A percentile compares a stretch with the other conserved stretches of the same genome.
These are phyloP conservation scores for Termitomyces sp. DNA, from an alignment of 768 basidiomycete species.

Conservation along the genomic window DNA sequence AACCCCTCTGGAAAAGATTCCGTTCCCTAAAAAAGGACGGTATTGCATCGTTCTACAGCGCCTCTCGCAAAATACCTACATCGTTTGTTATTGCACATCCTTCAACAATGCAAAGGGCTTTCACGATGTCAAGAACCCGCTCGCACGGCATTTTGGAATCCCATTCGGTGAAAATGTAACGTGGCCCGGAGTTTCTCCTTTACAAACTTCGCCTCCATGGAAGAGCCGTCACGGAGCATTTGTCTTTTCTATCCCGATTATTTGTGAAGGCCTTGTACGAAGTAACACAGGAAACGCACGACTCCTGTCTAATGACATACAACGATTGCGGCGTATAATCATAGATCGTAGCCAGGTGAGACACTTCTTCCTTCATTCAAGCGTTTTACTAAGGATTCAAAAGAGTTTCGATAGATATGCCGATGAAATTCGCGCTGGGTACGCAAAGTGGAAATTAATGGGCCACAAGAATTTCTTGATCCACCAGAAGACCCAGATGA, in stretches of 20 bases:
- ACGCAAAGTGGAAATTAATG: background rate
- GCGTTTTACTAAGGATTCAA: background rate
- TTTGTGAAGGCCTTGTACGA: conserved; percentile 12
- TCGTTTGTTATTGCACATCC: conserved; percentile 33
- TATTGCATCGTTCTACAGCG: conserved; percentile 32
- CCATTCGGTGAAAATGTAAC: conserved; percentile 25
- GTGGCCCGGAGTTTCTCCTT: conserved; percentile 24
- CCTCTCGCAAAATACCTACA: conserved; percentile 21
- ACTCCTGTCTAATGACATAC: conserved; percentile 20
- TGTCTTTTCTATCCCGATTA: conserved; percentile 28
- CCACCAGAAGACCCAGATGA: background rate
- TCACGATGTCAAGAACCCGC: conserved; percentile 17
- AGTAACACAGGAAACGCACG: conserved; percentile 13
- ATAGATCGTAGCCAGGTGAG: conserved; percentile 10
- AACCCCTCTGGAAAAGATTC: conserved; percentile 14
- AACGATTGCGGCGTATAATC: conserved; percentile 18
- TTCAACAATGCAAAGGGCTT: conserved; percentile 22
- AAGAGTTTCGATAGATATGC: conserved; percentile 9
- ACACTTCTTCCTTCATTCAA: background rate
- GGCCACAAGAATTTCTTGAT: background rate
- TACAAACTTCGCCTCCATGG: conserved; percentile 27
- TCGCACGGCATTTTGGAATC: conserved; percentile 28
- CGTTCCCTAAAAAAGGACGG: conserved; percentile 14
- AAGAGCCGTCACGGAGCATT: conserved; percentile 19
- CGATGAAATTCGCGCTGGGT: conserved; percentile 5